A percentile compares a stretch with the other conserved stretches of the same genome.
phyloP scores from a whole-genome alignment of 768 basidiomycete species.

The Lactifluus echinatus region DNA sequence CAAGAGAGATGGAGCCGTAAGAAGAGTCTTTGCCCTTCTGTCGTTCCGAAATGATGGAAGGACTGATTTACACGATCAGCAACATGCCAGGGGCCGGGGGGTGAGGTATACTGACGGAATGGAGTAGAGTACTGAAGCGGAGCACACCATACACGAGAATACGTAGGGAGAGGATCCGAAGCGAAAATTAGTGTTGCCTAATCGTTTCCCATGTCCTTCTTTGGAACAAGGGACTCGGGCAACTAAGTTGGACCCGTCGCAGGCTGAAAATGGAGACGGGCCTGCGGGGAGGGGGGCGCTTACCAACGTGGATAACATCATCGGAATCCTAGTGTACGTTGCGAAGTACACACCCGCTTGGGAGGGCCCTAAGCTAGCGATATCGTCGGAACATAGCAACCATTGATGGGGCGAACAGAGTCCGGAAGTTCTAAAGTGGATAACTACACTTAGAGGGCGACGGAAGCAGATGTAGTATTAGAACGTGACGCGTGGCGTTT shows the following conservation, averaged over 20 bases:
- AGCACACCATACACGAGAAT: background rate
- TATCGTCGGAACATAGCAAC: background rate
- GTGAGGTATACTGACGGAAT: background rate
- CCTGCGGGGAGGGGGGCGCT: background rate
- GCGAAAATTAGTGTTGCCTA: no score
- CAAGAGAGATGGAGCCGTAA: slow-evolving; percentile 4
- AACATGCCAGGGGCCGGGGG: background rate
- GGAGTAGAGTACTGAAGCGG: background rate
- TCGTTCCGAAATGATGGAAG: slow-evolving; percentile 3
- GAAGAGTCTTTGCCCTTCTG: background rate
- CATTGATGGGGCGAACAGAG: background rate
- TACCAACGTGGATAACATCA: background rate
- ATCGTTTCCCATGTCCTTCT: background rate
- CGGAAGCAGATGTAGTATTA: background rate
- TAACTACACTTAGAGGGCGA: background rate
- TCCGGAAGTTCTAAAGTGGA: background rate
- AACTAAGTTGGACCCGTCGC: background rate
- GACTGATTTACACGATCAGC: slow-evolving; percentile 1
- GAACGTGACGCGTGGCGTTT: background rate
- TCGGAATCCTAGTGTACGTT: background rate
- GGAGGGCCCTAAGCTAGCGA: slow-evolving; percentile 3
- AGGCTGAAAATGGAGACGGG: background rate
- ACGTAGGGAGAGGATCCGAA: background rate
- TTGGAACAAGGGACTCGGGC: slow-evolving; percentile 4
- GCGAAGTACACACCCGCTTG: background rate